Percentiles rank a stretch among this genome's conserved stretches.
Evolutionary conservation across 169 alveolate species (phyloP).

Genomic region (Plasmodium billcollinsi): DNA sequence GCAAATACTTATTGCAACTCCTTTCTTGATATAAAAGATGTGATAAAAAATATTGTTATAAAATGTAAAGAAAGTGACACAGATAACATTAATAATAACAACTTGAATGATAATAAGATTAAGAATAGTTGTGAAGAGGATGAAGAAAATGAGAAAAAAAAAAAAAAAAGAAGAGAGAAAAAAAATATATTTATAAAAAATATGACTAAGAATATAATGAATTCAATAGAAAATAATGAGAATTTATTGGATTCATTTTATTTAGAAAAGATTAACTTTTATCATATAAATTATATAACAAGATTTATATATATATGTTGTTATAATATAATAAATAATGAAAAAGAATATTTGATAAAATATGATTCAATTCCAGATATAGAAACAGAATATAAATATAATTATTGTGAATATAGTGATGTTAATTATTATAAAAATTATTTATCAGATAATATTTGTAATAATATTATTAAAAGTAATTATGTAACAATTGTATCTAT

Average conservation of each 20-base stretch:
- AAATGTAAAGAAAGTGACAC: not conserved
- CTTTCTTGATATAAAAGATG: too few species aligned
- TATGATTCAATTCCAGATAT: slow-evolving; percentile 11
- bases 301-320: slow-evolving; percentile 27
- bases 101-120: not conserved
- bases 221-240: slow-evolving; percentile 8
- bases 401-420: slow-evolving; percentile 40
- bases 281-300: not conserved
- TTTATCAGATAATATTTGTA: not conserved
- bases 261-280: slow-evolving; percentile 12
- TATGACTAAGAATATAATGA: not conserved
- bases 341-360: slow-evolving; percentile 26
- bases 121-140: not conserved
- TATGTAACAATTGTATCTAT: slow-evolving; percentile 14
- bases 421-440: slow-evolving; percentile 14
- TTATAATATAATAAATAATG: slow-evolving; percentile 29
- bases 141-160: not conserved
- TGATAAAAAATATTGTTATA: too few species aligned
- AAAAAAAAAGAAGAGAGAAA: not conserved
- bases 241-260: not conserved
- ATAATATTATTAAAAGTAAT: slow-evolving; percentile 1
- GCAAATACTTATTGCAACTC: not conserved
- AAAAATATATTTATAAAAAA: not conserved
- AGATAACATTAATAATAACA: not conserved
- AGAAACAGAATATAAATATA: slow-evolving; percentile 4